Evolutionary conservation across 305 asterid species (phyloP), one percentile per base, ranked within the genome.

Genomic region (Nicotiana rustica): DNA sequence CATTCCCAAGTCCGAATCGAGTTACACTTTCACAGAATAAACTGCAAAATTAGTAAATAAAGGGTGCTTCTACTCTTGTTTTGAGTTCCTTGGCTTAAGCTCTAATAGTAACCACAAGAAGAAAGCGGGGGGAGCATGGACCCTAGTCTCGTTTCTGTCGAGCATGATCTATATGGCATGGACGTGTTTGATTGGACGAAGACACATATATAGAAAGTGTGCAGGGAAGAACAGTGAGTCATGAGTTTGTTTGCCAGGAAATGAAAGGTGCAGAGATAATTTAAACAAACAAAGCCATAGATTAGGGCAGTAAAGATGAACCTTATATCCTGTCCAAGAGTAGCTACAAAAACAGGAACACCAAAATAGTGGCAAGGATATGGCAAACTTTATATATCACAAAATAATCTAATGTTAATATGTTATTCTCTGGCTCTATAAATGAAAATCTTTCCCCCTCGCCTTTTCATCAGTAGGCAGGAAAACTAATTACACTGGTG

Each of bases 401-500:
- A 68, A 41, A 64, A 80, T 44, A 47, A 62, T 35, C 77, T 64
- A 29, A 19, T 29, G 21, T 21, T 3, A 49, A 60, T 38, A 64
- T 57, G 35, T 81, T 85, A 82, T 83, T 87, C 83, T 70, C 73
- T 71, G 77, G 81, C 59, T 67, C 77, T 67, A 66, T 83, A 82
- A 77, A 69, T 80, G 36, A 67, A 47, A 15, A 64, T 15, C 61
- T 25, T 85, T 82, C 52, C 56, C 69, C 38, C 80, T 69, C 64
- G 38, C 62, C 35, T 61, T 64, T 84, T 81, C 44, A 60, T 47
- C 85, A 38, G 78, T 56, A 71, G 85, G 86, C 84, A 57, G 77
- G 75, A 81, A 70, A 6, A 69, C 90, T 92, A 96, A 67, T 67
- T 85, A 89, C 99, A 96, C 64, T 92, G 98, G 8, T 85, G 87